These are phyloP conservation scores for Lepiota brunneoincarnata DNA, from an alignment of 768 basidiomycete species.

Conservation along the genomic window DNA sequence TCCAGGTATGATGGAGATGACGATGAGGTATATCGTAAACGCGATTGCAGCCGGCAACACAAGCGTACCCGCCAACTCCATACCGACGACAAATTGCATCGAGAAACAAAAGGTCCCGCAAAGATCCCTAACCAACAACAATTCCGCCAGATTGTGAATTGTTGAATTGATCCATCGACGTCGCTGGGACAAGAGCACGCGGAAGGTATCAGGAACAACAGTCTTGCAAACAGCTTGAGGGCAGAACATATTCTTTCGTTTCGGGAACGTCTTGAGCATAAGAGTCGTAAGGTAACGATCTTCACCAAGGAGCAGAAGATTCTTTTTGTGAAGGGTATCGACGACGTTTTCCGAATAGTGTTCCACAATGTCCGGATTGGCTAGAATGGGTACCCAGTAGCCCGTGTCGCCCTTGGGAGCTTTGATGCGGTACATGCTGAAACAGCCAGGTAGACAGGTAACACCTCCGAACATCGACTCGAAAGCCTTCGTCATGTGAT, in stretches of 20 bases:
- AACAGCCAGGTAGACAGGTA: conserved; percentile 98
- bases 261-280: conserved; percentile 98
- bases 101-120: conserved; percentile 99
- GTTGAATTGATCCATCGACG: conserved; percentile 99
- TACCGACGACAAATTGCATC: conserved; percentile 98
- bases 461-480: conserved; percentile 99
- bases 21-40: conserved; percentile 93
- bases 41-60: conserved; percentile 97
- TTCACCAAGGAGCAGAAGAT: conserved; percentile 93
- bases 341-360: conserved; percentile 99
- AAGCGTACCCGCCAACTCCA: conserved; percentile 96
- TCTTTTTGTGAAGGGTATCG: conserved; percentile 99
- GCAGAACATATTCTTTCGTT: conserved; percentile 98
- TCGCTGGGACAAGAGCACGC: conserved; percentile 90
- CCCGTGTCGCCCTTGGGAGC: conserved; percentile 95
- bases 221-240: conserved; percentile 99
- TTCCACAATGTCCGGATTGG: conserved; percentile 97
- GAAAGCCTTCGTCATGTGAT: conserved; percentile 98
- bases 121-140: conserved; percentile 93
- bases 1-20: conserved; percentile 82
- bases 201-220: conserved; percentile 95
- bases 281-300: conserved; percentile 99
- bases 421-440: conserved; percentile 99
- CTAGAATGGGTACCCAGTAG: conserved; percentile 98
- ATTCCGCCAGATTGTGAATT: conserved; percentile 94